phyloP scores from a whole-genome alignment of 2,329 filamentous ascomycete genomes.

The Harringtonia aguacate region DNA sequence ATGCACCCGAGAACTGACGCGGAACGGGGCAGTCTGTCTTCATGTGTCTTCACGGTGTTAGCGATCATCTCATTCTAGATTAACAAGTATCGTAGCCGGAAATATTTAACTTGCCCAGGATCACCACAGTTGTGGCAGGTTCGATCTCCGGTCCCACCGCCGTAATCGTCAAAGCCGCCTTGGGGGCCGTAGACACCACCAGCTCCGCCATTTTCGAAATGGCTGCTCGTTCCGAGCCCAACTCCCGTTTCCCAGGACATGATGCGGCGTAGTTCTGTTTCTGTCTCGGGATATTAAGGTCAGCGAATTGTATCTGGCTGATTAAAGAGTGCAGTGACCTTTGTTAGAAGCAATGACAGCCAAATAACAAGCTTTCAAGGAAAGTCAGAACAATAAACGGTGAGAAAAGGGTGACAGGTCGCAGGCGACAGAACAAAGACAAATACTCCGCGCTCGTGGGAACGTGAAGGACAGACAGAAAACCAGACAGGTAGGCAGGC shows the following conservation, averaged over 20 bases:
- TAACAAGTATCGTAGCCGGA: constrained; percentile 1
- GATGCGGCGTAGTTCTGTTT: background rate
- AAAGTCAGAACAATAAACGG: too few relatives aligned
- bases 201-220: constrained; percentile 1
- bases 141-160: constrained; percentile 23
- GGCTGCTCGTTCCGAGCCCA: background rate
- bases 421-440: too few relatives aligned
- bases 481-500: too few relatives aligned
- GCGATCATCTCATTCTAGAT: background rate
- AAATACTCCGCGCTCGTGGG: too few relatives aligned
- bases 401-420: too few relatives aligned
- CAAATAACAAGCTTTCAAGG: too few relatives aligned
- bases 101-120: constrained; percentile 29
- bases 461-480: too few relatives aligned
- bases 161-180: constrained; percentile 8
- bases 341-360: too few relatives aligned
- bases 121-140: constrained; percentile 52
- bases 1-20: constrained; percentile 23
- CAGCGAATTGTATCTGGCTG: too few relatives aligned
- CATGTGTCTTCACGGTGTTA: constrained; percentile 36
- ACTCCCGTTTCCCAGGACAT: background rate
- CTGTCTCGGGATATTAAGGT: too few relatives aligned
- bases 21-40: constrained; percentile 52
- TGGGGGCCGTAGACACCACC: constrained; percentile 3
- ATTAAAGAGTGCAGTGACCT: too few relatives aligned